Evolutionary conservation across 225 moss, liverwort and hornwort species (phyloP).

Genomic region (Sphagnum contortum): DNA sequence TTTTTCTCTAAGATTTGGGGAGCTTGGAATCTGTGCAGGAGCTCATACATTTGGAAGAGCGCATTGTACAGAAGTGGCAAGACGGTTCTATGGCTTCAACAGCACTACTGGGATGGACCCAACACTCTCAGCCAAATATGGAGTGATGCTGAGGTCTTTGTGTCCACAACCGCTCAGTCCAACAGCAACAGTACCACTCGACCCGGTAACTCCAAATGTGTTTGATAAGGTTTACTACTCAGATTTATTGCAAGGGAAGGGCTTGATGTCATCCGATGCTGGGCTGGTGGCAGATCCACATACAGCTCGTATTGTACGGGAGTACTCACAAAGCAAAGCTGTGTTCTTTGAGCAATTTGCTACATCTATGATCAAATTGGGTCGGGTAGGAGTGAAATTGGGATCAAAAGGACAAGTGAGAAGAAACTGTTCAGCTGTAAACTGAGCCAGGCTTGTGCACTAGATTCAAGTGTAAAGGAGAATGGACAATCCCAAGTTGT

Average conservation of each 20-base stretch:
- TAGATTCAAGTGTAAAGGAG: too few species aligned
- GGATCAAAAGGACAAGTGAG: slow-evolving; percentile 29
- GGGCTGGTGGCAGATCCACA: slow-evolving; percentile 23
- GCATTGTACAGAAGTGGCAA: slow-evolving; percentile 33
- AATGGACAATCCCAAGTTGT: too few species aligned
- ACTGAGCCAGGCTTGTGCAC: slow-evolving; percentile 3
- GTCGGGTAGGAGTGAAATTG: slow-evolving; percentile 24
- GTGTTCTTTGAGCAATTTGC: slow-evolving; percentile 36
- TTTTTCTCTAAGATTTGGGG: too few species aligned
- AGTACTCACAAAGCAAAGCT: slow-evolving; percentile 20
- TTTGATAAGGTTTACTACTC: slow-evolving; percentile 48
- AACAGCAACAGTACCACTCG: slow-evolving; percentile 22
- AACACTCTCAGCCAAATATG: slow-evolving; percentile 23
- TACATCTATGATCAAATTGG: slow-evolving; percentile 52
- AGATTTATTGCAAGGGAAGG: slow-evolving; percentile 28
- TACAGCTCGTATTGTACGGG: slow-evolving; percentile 27
- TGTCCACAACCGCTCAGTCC: slow-evolving; percentile 34
- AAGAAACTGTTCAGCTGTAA: slow-evolving; percentile 27
- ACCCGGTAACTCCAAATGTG: slow-evolving; percentile 34
- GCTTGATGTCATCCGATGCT: slow-evolving; percentile 33
- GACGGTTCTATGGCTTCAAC: slow-evolving; percentile 51
- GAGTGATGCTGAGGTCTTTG: slow-evolving; percentile 20
- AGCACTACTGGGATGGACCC: slow-evolving; percentile 41
- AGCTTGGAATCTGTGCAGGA: slow-evolving; percentile 9
- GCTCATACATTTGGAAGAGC: slow-evolving; percentile 47